Conservation (phyloP, 768 basidiomycete species). For the Boletus rufocinnamomeus region DNA sequence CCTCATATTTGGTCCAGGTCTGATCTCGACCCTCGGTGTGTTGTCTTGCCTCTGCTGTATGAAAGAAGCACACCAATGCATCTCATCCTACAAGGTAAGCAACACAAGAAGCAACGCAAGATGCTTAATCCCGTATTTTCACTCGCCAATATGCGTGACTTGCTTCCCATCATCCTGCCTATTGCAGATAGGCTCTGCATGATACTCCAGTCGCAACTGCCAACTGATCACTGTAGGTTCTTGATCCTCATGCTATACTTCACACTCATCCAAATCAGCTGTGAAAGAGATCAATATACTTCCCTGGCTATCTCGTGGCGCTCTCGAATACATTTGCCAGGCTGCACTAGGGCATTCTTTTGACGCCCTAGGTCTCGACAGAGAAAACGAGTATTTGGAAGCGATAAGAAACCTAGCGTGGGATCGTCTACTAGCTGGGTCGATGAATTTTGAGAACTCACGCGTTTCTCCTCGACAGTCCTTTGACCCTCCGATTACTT, state of each 20-base stretch:
- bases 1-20: slow-evolving; percentile 40
- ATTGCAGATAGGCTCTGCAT: slow-evolving; percentile 33
- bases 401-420: slow-evolving; percentile 36
- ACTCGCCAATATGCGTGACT: slow-evolving; percentile 31
- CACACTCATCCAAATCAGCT: slow-evolving; percentile 17
- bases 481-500: slow-evolving; percentile 26
- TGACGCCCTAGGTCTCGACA: slow-evolving; percentile 28
- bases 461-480: slow-evolving; percentile 18
- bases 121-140: slow-evolving; percentile 39
- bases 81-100: slow-evolving; percentile 23
- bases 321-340: slow-evolving; percentile 40
- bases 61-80: background rate
- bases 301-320: slow-evolving; percentile 35
- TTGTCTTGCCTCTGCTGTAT: background rate
- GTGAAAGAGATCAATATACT: slow-evolving; percentile 36
- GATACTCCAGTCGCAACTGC: slow-evolving; percentile 23
- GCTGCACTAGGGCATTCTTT: slow-evolving; percentile 38
- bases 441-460: background rate
- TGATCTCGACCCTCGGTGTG: slow-evolving; percentile 40
- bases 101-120: slow-evolving; percentile 35
- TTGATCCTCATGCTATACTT: background rate
- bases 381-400: slow-evolving; percentile 30
- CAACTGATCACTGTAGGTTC: slow-evolving; percentile 26
- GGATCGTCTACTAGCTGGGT: slow-evolving; percentile 1
- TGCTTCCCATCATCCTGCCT: slow-evolving; percentile 35